These are phyloP conservation scores for Danielia oregonensis DNA, from an alignment of 805 yeast genomes.

Conservation along the genomic window DNA sequence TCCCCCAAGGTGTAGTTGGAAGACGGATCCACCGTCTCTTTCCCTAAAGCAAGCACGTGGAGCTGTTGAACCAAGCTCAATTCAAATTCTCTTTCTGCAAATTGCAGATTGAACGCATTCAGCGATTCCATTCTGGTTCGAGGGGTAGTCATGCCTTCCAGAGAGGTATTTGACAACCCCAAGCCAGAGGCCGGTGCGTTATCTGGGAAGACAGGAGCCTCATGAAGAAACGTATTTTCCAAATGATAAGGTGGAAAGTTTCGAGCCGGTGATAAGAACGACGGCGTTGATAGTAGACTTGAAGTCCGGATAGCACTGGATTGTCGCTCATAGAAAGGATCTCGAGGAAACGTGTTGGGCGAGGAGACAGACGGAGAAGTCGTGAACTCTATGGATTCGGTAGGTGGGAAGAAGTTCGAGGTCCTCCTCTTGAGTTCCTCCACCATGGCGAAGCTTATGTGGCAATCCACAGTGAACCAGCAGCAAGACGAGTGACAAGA, in stretches of 20 bases:
- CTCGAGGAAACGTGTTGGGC: neutral
- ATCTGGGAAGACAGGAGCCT: too few species aligned
- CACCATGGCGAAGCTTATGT: slow-evolving; percentile 2
- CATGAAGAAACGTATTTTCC: neutral
- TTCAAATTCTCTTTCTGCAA: neutral
- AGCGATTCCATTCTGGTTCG: neutral
- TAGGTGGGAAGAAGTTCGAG: slow-evolving; percentile 15
- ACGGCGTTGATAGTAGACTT: slow-evolving; percentile 16
- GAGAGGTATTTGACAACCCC: too few species aligned
- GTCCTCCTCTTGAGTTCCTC: slow-evolving; percentile 8
- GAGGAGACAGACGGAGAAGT: slow-evolving; percentile 1
- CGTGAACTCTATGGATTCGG: neutral
- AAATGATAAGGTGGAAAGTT: too few species aligned
- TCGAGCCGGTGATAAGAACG: neutral
- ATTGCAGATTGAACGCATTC: neutral
- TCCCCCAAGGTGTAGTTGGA: too few species aligned
- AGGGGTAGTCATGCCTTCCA: too few species aligned
- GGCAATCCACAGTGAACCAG: too few species aligned
- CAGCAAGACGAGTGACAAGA: too few species aligned
- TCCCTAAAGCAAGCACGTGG: neutral
- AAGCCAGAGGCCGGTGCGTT: too few species aligned
- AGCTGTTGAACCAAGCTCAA: neutral
- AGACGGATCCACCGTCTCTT: neutral
- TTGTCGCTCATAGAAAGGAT: neutral
- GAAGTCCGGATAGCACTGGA: slow-evolving; percentile 12